Evolutionary conservation across 129 eudicot genomes (phyloP).

Genomic region (Arctium lappa): DNA sequence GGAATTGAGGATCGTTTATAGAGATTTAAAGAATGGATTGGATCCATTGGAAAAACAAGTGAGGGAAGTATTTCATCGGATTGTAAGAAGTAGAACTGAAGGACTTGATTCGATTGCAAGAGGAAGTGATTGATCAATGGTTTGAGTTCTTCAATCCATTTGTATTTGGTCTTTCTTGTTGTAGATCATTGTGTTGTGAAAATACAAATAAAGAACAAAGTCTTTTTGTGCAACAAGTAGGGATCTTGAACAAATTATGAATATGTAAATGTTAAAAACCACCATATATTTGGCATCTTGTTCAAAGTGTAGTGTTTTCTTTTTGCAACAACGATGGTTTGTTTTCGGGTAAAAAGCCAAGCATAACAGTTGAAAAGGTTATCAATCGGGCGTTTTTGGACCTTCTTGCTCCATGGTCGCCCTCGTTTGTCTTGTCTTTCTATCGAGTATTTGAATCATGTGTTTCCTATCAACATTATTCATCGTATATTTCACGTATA

Average conservation of each 20-base stretch:
- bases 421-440: neutral
- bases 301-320: neutral
- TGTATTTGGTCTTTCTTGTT: neutral
- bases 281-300: constrained; percentile 16
- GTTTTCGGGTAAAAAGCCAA: constrained; percentile 1
- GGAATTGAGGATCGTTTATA: constrained; percentile 42
- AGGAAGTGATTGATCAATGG: constrained; percentile 21
- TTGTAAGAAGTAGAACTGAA: constrained; percentile 24
- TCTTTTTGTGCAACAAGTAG: constrained; percentile 8
- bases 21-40: constrained; percentile 49
- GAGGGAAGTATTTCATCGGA: constrained; percentile 43
- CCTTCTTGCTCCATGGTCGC: neutral
- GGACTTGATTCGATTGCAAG: constrained; percentile 27
- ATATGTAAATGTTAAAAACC: constrained; percentile 20
- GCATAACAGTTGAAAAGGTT: neutral
- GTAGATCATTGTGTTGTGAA: neutral
- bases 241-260: constrained; percentile 18
- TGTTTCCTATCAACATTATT: too few species aligned
- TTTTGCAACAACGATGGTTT: constrained; percentile 7
- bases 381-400: neutral
- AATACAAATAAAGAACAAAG: neutral
- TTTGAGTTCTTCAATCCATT: neutral
- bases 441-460: neutral
- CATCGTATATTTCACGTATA: too few species aligned
- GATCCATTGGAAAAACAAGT: constrained; percentile 73